Percentiles rank a stretch among this genome's conserved stretches.
Evolutionary conservation across 192 early-diverging fungal genomes (phyloP).

Genomic region (Backusella tarrabulga): DNA sequence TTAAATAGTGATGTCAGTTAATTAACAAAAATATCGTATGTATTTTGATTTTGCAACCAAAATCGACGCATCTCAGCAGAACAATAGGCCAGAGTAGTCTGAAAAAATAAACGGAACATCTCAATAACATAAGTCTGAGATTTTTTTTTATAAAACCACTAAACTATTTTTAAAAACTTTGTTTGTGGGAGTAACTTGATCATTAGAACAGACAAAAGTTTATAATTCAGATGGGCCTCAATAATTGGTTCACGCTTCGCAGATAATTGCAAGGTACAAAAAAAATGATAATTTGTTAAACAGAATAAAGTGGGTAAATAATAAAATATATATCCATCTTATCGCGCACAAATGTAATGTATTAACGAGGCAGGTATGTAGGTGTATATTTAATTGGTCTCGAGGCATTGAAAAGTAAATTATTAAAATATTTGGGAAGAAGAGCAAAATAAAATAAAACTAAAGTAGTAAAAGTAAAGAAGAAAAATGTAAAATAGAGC

Average conservation of each 20-base stretch:
- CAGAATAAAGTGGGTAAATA: background rate
- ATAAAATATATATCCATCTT: background rate
- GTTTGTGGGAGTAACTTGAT: too few relatives aligned
- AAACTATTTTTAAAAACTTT: too few relatives aligned
- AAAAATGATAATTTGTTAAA: background rate
- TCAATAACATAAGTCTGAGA: too few relatives aligned
- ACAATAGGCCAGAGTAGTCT: too few relatives aligned
- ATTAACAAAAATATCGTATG: too few relatives aligned
- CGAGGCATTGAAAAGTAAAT: background rate
- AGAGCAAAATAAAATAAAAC: background rate
- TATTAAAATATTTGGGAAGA: background rate
- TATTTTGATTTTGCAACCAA: too few relatives aligned
- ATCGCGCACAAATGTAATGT: background rate
- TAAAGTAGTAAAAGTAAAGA: background rate
- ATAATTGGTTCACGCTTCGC: background rate
- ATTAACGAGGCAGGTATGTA: background rate
- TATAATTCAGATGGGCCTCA: background rate
- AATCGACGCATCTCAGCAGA: too few relatives aligned
- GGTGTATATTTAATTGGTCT: background rate
- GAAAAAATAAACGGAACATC: too few relatives aligned
- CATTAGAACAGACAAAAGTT: too few relatives aligned
- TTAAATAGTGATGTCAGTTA: too few relatives aligned
- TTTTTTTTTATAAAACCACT: too few relatives aligned
- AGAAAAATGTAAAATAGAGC: background rate
- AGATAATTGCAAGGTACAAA: background rate